Evolutionary conservation across 75 land plant species (phyloP).

Genomic region (Chamaecyparis obtusa): DNA sequence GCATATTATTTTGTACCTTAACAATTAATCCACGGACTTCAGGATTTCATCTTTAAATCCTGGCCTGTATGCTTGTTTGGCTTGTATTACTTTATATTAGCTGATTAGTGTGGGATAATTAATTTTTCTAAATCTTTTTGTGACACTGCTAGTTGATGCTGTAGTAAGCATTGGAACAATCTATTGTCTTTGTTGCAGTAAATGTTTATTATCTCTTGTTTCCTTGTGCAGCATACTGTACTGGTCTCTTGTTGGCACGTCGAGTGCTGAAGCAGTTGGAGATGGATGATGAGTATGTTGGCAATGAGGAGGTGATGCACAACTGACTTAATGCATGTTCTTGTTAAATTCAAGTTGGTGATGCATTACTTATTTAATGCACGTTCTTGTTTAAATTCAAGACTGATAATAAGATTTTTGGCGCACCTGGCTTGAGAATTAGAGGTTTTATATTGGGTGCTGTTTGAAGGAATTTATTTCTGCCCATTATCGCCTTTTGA

Average conservation of each 20-base stretch:
- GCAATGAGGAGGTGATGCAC: slow-evolving; percentile 65
- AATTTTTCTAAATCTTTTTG: no score
- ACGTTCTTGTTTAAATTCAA: not conserved
- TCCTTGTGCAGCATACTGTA: slow-evolving; percentile 71
- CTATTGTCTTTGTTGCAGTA: no score
- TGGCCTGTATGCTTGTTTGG: no score
- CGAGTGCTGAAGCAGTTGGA: slow-evolving; percentile 76
- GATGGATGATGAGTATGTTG: slow-evolving; percentile 82
- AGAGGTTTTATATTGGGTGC: not conserved
- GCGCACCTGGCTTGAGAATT: not conserved
- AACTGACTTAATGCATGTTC: not conserved
- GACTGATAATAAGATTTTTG: not conserved
- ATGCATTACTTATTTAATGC: no score
- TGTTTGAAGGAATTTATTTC: not conserved
- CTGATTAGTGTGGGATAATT: no score
- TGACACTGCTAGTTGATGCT: not conserved
- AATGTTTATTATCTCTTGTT: not conserved
- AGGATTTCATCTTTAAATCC: no score
- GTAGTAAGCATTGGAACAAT: not conserved
- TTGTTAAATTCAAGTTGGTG: no score
- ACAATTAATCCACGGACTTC: no score
- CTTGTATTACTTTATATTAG: no score
- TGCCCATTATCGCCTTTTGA: not conserved
- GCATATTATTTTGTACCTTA: no score
- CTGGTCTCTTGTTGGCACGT: slow-evolving; percentile 91